A percentile compares a stretch with the other conserved stretches of the same genome.
Conservation (phyloP, 1,284 basidiomycete genomes). For the Takashimella tepidaria region DNA sequence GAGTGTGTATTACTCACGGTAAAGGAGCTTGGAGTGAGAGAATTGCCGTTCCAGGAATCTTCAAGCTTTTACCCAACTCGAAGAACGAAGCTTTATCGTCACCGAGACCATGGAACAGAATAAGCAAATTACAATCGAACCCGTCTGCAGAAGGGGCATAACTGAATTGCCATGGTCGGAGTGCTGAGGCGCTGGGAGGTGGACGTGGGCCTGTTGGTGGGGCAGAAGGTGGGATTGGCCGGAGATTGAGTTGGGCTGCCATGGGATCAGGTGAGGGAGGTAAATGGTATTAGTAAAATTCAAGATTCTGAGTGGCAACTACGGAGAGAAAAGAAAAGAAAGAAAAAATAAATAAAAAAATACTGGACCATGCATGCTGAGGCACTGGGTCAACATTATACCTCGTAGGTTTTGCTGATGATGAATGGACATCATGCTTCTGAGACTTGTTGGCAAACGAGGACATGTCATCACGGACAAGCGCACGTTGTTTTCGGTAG, state of each 20-base stretch:
- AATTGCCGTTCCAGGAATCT: conserved; percentile 79
- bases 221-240: not conserved
- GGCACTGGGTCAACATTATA: too few relatives aligned
- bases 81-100: conserved; percentile 76
- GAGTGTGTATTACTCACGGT: conserved; percentile 55
- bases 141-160: conserved; percentile 54
- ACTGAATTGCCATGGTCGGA: conserved; percentile 38
- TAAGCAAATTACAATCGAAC: conserved; percentile 76
- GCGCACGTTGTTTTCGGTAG: too few relatives aligned
- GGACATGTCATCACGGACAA: too few relatives aligned
- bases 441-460: too few relatives aligned
- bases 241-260: not conserved
- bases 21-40: conserved; percentile 73
- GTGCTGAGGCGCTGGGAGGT: conserved; percentile 16
- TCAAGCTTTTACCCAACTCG: conserved; percentile 64
- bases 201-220: not conserved
- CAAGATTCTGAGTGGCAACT: too few relatives aligned
- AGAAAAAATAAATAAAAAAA: too few relatives aligned
- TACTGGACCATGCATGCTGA: too few relatives aligned
- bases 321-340: too few relatives aligned
- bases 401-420: too few relatives aligned
- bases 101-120: conserved; percentile 85
- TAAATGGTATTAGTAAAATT: too few relatives aligned
- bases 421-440: too few relatives aligned
- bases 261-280: too few relatives aligned